A percentile compares a stretch with the other conserved stretches of the same genome.
Conservation (phyloP, 2,329 filamentous ascomycete genomes). For the Fusarium proliferatum region DNA sequence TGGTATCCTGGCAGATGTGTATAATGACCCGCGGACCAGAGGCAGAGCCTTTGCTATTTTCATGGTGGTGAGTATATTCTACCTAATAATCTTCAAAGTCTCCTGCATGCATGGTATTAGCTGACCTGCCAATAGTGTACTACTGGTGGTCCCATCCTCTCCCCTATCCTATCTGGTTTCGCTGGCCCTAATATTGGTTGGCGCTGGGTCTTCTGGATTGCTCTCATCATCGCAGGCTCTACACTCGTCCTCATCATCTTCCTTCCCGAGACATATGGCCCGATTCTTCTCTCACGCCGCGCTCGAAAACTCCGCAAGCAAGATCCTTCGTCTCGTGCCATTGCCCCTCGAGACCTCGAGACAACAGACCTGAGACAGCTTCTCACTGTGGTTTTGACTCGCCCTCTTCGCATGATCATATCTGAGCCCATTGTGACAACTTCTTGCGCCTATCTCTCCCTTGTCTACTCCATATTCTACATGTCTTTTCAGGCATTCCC, state of each 20-base stretch:
- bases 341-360: constrained; percentile 73
- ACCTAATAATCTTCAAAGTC: background rate
- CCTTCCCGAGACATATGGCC: constrained; percentile 73
- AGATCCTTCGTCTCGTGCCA: constrained; percentile 61
- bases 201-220: constrained; percentile 79
- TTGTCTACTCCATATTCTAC: constrained; percentile 74
- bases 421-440: constrained; percentile 80
- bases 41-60: constrained; percentile 72
- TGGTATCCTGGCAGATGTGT: constrained; percentile 75
- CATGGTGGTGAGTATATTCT: constrained; percentile 63
- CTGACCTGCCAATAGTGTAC: constrained; percentile 60
- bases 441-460: constrained; percentile 75
- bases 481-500: constrained; percentile 84
- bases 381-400: constrained; percentile 74
- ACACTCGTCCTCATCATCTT: constrained; percentile 70
- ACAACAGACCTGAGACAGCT: constrained; percentile 67
- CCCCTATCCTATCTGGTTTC: constrained; percentile 73
- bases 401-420: constrained; percentile 77
- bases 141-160: constrained; percentile 72
- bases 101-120: background rate
- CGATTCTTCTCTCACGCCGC: constrained; percentile 66
- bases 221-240: constrained; percentile 72
- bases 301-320: constrained; percentile 68
- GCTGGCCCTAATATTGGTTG: constrained; percentile 68
- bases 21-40: constrained; percentile 60